Evolutionary conservation across 2,329 filamentous ascomycete genomes (phyloP), one percentile per base, ranked within the genome.

Genomic region (Sporothrix sp.): DNA sequence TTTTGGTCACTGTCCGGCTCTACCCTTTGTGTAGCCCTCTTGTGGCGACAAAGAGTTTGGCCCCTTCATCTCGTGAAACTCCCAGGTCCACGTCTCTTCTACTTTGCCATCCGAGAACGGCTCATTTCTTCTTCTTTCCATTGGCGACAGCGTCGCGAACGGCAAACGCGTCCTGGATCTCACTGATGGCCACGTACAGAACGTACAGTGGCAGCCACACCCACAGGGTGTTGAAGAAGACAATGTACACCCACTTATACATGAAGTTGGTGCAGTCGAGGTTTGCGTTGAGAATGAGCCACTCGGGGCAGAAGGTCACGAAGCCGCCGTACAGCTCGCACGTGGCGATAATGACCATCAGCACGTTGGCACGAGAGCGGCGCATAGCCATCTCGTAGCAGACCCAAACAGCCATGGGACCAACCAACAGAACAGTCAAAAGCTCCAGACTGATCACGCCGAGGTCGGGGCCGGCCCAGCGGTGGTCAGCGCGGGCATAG

Each of bases 251-350:
- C 80, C 80, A 84, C 56, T 75, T 67, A 59, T 81, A 82, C 78
- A 85, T 81, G 58, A 78, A 82, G 65, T 84, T 84, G 66, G 73
- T 79, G 16, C 71, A 71, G 62, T 84, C 78, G 53, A 85, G 73
- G 60, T 81, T 82, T 56, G 72, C 61, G 61, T 74, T 84, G 47
- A 73, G 74, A 2, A 73, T 76, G 11, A 85, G 66, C 81, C 81
- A 85, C 65, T 85, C 81, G 11, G 81, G 81, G 64, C 76, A 80
- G 61, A 85, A 85, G 0, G 81, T 85, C 76, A 85, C 84, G 66
- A 81, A 85, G 16, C 81, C 78, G 57, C 81, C 81, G 58, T 84
- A 85, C 6, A 85, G 59, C 70, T 85, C 81, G 51, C 74, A 78
- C 3, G 79, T 83, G 23, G 81, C 81, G 38, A 84, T 66, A 18